Evolutionary conservation across 2,329 filamentous ascomycete species (phyloP).

Genomic region (Penicillium decumbens): DNA sequence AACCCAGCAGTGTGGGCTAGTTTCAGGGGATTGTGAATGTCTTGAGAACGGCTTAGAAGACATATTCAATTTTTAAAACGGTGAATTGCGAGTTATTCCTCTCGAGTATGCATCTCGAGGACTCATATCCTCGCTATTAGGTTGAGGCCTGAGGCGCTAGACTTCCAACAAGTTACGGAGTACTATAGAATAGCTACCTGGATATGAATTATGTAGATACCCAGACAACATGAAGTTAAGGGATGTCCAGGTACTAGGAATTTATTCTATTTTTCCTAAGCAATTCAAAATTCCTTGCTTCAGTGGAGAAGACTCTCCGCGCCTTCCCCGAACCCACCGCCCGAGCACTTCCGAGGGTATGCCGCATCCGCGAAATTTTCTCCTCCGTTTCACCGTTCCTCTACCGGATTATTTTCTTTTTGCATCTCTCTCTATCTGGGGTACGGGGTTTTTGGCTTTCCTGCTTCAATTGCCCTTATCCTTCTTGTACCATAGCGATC

Average conservation of each 20-base stretch:
- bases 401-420: conserved; percentile 20
- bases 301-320: conserved; percentile 20
- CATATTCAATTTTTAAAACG: not conserved
- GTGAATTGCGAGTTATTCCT: not conserved
- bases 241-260: too few species aligned
- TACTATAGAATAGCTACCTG: too few species aligned
- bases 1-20: not conserved
- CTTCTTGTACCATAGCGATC: conserved; percentile 32
- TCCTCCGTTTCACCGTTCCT: conserved; percentile 28
- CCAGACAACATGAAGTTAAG: too few species aligned
- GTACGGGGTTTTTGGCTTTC: conserved; percentile 32
- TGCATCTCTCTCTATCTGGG: conserved; percentile 26
- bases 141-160: not conserved
- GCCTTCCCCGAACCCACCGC: conserved; percentile 28
- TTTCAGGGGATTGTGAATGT: not conserved
- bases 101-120: not conserved
- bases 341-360: conserved; percentile 40
- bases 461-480: conserved; percentile 31
- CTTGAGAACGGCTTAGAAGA: not conserved
- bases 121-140: not conserved
- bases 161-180: not conserved
- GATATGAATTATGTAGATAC: too few species aligned
- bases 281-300: not conserved
- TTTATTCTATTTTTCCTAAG: too few species aligned
- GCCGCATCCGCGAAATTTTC: conserved; percentile 44